Percentiles rank a stretch among this genome's conserved stretches.
Evolutionary conservation across 768 basidiomycete species (phyloP).

Genomic region (Tylopilus felleus): DNA sequence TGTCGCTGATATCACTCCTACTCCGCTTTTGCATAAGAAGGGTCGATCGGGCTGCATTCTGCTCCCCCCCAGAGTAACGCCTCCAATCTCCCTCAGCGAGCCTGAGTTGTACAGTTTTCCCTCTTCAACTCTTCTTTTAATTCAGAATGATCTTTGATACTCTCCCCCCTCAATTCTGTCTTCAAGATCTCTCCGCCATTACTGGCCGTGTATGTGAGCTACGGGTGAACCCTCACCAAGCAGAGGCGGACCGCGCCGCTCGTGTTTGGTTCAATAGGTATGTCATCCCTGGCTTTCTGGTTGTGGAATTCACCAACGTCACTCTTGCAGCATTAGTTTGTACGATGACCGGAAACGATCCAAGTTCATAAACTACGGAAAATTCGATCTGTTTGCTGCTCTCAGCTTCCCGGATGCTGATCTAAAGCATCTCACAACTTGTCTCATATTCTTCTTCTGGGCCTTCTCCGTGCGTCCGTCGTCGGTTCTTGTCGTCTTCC

Average conservation of each 20-base stretch:
- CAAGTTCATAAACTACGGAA: constrained; percentile 36
- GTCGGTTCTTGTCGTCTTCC: background rate
- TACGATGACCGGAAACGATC: constrained; percentile 35
- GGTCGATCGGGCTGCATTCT: constrained; percentile 3
- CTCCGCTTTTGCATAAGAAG: constrained; percentile 31
- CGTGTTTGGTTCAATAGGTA: constrained; percentile 36
- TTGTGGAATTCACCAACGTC: background rate
- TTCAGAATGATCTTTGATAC: constrained; percentile 29
- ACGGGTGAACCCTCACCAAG: constrained; percentile 31
- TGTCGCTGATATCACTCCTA: constrained; percentile 17
- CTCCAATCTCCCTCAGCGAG: constrained; percentile 22
- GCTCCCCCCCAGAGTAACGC: constrained; percentile 6
- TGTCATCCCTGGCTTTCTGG: background rate
- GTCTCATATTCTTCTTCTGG: constrained; percentile 39
- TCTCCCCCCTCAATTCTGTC: constrained; percentile 36
- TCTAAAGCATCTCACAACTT: constrained; percentile 32
- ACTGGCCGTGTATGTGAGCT: constrained; percentile 37
- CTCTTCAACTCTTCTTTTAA: constrained; percentile 10
- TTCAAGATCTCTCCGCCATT: constrained; percentile 35
- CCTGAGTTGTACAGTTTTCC: constrained; percentile 24
- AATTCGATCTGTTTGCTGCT: constrained; percentile 38
- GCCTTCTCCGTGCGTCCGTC: constrained; percentile 34
- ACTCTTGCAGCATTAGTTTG: constrained; percentile 26
- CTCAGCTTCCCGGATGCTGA: constrained; percentile 40
- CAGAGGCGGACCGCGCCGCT: constrained; percentile 32